Evolutionary conservation across 805 yeast species (phyloP), one percentile per base, ranked within the genome.

Genomic region (Ogataea saltuana): DNA sequence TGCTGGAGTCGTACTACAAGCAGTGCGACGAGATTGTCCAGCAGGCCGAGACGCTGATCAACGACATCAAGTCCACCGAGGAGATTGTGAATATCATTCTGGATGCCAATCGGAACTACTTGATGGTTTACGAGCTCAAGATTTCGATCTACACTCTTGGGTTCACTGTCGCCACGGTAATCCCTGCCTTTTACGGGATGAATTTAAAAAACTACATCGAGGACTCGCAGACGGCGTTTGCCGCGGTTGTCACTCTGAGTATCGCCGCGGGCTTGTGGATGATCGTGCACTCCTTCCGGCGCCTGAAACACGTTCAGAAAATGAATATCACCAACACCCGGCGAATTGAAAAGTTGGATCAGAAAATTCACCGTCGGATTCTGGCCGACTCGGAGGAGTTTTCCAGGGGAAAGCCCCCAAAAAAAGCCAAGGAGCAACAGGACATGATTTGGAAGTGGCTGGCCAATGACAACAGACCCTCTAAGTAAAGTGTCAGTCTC

Each of bases 11-110:
- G 0, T 90, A 90, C 65, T 89, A 87, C 64, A 84, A 85, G 46
- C 97, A 89, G 55, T 84, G 91, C 59, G 97, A 90, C 59, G 97
- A 90, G 67, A 81, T 85, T 53, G 97, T 89, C 6, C 97, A 90
- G 63, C 91, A 86, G 54, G 83, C 95, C 0, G 95, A 87, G 33
- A 83, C 91, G 4, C 68, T 89, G 43, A 78, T 86, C 16, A 82
- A 81, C 53, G 95, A 90, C 59, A 88, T 90, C 54, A 81, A 81
- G 58, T 86, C 93, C 12, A 90, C 97, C 0, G 97, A 89, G 59
- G 97, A 90, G 56, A 87, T 90, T 59, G 90, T 88, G 46, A 89
- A 89, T 59, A 89, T 90, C 55, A 89, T 90, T 48, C 65, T 90
- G 42, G 97, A 90, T 63, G 88, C 97, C 2, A 88, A 88, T 58